Evolutionary conservation across 345 rosid species (phyloP).

Genomic region (Populus pruinosa): DNA sequence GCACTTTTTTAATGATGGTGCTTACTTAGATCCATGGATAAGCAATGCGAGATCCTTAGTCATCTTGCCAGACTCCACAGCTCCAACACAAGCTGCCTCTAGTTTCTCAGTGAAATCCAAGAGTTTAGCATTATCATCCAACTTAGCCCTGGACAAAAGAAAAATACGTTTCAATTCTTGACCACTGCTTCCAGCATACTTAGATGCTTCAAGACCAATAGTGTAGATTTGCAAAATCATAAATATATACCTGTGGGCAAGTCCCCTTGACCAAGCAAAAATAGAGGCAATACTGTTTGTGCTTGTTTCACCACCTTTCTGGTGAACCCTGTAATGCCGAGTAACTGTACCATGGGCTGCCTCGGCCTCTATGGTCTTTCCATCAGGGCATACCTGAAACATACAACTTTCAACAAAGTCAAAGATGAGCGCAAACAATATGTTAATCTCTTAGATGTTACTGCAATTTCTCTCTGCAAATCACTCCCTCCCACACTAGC

Average conservation of each 20-base stretch:
- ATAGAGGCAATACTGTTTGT: constrained; percentile 99
- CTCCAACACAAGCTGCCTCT: constrained; percentile 83
- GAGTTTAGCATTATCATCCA: constrained; percentile 77
- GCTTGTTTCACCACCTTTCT: constrained; percentile 99
- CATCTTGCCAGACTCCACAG: constrained; percentile 96
- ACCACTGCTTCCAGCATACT: background rate
- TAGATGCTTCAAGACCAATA: background rate
- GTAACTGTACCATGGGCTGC: constrained; percentile 99
- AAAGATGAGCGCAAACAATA: background rate
- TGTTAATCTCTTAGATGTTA: background rate
- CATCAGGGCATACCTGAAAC: constrained; percentile 92
- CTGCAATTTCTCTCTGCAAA: background rate
- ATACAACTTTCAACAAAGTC: background rate
- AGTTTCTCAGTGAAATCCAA: constrained; percentile 84
- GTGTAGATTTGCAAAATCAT: background rate
- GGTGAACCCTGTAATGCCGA: constrained; percentile 93
- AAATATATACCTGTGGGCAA: constrained; percentile 75
- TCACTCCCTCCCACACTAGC: background rate
- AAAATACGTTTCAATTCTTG: background rate
- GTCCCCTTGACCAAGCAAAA: constrained; percentile 98
- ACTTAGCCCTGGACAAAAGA: constrained; percentile 64
- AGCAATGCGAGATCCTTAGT: constrained; percentile 96
- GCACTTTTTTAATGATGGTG: background rate
- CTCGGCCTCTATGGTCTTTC: constrained; percentile 97
- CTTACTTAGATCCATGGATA: constrained; percentile 77